Evolutionary conservation across 148 eudicot species (phyloP).

Genomic region (Pouteria glomerata): DNA sequence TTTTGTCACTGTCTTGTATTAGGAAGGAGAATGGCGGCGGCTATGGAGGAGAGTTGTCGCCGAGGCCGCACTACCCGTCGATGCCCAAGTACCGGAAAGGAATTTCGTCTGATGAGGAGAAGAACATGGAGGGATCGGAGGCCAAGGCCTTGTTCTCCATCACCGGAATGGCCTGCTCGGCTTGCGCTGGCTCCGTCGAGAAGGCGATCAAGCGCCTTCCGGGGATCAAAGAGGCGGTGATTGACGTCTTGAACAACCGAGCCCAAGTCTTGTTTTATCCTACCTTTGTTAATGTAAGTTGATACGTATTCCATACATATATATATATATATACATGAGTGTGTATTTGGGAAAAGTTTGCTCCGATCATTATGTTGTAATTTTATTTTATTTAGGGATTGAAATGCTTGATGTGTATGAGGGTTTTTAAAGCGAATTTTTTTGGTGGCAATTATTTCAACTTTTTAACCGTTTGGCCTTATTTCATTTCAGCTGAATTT

Average conservation of each 20-base stretch:
- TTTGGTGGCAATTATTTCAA: too few species aligned
- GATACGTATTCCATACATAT: too few species aligned
- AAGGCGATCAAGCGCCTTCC: constrained; percentile 76
- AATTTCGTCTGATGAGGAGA: constrained; percentile 21
- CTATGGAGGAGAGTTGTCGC: constrained; percentile 31
- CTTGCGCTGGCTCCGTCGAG: constrained; percentile 80
- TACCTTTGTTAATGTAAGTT: constrained; percentile 55
- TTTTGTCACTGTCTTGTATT: constrained; percentile 41
- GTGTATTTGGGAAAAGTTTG: too few species aligned
- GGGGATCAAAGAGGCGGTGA: constrained; percentile 62
- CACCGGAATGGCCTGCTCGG: constrained; percentile 78
- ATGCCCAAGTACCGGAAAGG: constrained; percentile 82
- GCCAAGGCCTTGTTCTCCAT: constrained; percentile 58
- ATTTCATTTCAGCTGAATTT: too few species aligned
- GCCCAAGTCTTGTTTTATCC: constrained; percentile 66
- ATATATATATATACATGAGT: too few species aligned
- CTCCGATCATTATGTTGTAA: too few species aligned
- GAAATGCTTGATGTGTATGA: too few species aligned
- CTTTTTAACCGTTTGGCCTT: too few species aligned
- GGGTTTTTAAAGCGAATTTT: too few species aligned
- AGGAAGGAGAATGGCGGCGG: constrained; percentile 23
- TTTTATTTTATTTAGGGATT: too few species aligned
- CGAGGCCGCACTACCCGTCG: constrained; percentile 69
- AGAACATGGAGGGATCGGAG: constrained; percentile 33
- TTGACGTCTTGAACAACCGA: constrained; percentile 61